These are phyloP conservation scores for Sisymbrium irio DNA, from an alignment of 345 rosid species.

Conservation along the genomic window DNA sequence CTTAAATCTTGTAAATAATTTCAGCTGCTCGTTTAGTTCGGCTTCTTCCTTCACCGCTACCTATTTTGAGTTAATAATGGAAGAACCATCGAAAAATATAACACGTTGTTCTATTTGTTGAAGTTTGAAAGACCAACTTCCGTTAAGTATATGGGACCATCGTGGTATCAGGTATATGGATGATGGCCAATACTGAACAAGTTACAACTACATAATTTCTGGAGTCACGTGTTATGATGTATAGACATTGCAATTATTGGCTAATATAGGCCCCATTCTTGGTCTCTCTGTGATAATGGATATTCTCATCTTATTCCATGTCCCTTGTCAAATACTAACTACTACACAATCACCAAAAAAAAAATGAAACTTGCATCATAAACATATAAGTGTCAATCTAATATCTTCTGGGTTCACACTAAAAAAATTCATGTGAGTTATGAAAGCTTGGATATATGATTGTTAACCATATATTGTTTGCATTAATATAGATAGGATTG, in stretches of 20 bases:
- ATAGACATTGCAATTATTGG: background rate
- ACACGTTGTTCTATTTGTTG: conserved; percentile 13
- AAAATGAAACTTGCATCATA: too few species aligned
- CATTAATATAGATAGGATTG: too few species aligned
- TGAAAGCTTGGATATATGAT: too few species aligned
- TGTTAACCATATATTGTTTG: too few species aligned
- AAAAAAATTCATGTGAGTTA: too few species aligned
- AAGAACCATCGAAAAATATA: background rate
- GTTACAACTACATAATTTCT: background rate
- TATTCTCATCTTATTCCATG: conserved; percentile 11
- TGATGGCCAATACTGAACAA: background rate
- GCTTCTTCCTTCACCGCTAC: background rate
- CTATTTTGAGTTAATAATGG: background rate
- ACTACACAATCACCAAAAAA: background rate
- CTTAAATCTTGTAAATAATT: background rate
- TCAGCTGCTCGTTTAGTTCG: background rate
- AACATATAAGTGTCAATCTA: too few species aligned
- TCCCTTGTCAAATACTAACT: background rate
- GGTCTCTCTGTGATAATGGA: background rate
- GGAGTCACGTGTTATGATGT: background rate
- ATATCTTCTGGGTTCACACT: too few species aligned
- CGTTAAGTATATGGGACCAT: background rate
- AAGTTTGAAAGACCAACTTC: background rate
- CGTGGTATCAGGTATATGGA: background rate
- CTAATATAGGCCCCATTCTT: background rate